Evolutionary conservation across 371 early-diverging fungal genomes (phyloP), one percentile per base, ranked within the genome.

Genomic region (Mucor racemosus): DNA sequence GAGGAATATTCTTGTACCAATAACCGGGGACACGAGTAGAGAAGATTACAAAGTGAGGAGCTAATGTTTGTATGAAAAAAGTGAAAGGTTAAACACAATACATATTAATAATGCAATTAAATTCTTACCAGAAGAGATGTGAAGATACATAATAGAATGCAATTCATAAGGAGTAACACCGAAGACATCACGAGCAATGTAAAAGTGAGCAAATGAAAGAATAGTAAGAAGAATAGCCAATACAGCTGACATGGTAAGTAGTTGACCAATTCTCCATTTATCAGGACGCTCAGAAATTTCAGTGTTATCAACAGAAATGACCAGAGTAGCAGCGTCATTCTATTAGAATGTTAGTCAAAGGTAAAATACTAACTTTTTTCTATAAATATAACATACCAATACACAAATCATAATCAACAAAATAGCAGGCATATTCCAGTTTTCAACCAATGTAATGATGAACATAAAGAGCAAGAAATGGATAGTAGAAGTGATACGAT

Each of bases 401-500:
- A 92, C 90, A 62, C 92, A 92, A 56, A 96, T 95, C 77, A 95
- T 76, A 73, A 96, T 91, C 35, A 96, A 81, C 26, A 95, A 86
- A 14, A 88, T 82, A 44, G 92, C 90, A 68, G 94, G 92, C 84
- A 96, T 87, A 21, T 85, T 80, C 91, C 94, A 95, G 71, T 92
- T 84, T 71, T 86, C 90, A 19, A 84, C 90, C 42, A 94, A 73
- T 33, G 94, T 90, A 50, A 94, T 85, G 74, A 94, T 89, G 80
- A 95, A 95, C 89, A 96, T 94, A 84, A 96, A 96, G 53, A 94
- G 65, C 86, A 95, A 76, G 69, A 96, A 95, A 79, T 96, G 96
- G 65, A 96, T 89, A 9, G 95, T 96, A 5, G 95, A 95, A 11
- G 95, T 90, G 75, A 96, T 96, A 71, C 96, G 90, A 76, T 95